Percentiles rank a stretch among this genome's conserved stretches.
These are phyloP conservation scores for Apiospora hydei DNA, from an alignment of 2,329 filamentous ascomycete species.

Conservation along the genomic window DNA sequence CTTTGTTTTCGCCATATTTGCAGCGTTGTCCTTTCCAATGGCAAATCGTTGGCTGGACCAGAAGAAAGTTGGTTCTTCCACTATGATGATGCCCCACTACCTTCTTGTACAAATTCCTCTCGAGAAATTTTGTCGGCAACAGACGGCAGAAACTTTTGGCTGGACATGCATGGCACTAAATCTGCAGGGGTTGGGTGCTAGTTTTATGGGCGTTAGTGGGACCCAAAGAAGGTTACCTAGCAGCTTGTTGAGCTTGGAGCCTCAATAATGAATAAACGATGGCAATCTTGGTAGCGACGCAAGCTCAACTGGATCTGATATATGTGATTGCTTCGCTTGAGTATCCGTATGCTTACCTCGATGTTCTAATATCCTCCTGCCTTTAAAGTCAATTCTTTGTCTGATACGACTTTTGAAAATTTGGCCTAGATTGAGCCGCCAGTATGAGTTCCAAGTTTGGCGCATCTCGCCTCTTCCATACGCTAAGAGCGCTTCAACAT, in stretches of 20 bases:
- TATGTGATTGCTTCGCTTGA: not conserved
- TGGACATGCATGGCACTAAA: conserved; percentile 13
- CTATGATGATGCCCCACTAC: conserved; percentile 15
- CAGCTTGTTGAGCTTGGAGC: not conserved
- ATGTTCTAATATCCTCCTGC: not conserved
- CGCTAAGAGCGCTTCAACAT: conserved; percentile 65
- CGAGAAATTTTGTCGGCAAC: conserved; percentile 60
- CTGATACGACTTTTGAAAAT: not conserved
- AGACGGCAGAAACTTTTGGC: conserved; percentile 49
- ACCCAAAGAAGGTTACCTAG: too few relatives aligned
- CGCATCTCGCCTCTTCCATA: conserved; percentile 59
- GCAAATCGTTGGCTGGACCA: conserved; percentile 21
- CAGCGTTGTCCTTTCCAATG: conserved; percentile 3
- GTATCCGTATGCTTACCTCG: not conserved
- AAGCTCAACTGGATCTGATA: not conserved
- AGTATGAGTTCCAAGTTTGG: conserved; percentile 28
- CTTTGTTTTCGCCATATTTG: conserved; percentile 58
- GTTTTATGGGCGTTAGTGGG: not conserved
- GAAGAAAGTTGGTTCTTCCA: conserved; percentile 1
- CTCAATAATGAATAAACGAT: not conserved
- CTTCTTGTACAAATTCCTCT: conserved; percentile 20
- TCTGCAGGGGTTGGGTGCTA: not conserved
- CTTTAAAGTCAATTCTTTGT: not conserved
- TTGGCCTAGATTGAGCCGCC: not conserved
- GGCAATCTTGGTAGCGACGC: not conserved